Conservation (phyloP, 2,329 filamentous ascomycete genomes). For the Diaporthe australafricana region DNA sequence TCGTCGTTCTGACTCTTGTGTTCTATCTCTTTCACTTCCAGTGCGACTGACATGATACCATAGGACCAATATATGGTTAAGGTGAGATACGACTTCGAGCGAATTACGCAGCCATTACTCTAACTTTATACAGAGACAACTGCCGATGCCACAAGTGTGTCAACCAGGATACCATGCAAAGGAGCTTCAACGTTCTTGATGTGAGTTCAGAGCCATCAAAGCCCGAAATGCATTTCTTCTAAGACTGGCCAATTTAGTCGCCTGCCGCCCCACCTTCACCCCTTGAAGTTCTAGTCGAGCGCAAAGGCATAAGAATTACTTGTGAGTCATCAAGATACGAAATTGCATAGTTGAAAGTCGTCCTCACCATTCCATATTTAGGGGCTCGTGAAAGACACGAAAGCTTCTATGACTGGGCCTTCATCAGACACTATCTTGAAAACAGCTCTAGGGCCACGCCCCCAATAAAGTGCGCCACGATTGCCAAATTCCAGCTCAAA, state of each 20-base stretch:
- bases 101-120: neutral
- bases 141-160: constrained; percentile 77
- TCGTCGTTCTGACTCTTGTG: neutral
- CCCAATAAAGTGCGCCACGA: constrained; percentile 45
- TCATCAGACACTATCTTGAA: constrained; percentile 63
- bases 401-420: constrained; percentile 75
- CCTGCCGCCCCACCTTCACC: constrained; percentile 53
- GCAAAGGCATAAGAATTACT: constrained; percentile 56
- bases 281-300: constrained; percentile 45
- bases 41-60: neutral
- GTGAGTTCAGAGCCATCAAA: constrained; percentile 50
- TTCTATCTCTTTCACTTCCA: too few species aligned
- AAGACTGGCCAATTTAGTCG: constrained; percentile 12
- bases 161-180: constrained; percentile 77
- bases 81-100: constrained; percentile 11
- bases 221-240: constrained; percentile 7
- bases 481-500: too few species aligned
- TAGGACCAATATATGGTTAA: constrained; percentile 34
- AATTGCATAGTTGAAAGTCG: constrained; percentile 17
- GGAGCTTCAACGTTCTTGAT: constrained; percentile 75
- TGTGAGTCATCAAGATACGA: constrained; percentile 54
- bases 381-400: constrained; percentile 76
- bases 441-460: constrained; percentile 49
- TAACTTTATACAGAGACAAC: constrained; percentile 70
- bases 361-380: constrained; percentile 47